Base-by-base conservation (phyloP, 2,329 filamentous ascomycete species). In the Hirsutella minnesotensis region DNA sequence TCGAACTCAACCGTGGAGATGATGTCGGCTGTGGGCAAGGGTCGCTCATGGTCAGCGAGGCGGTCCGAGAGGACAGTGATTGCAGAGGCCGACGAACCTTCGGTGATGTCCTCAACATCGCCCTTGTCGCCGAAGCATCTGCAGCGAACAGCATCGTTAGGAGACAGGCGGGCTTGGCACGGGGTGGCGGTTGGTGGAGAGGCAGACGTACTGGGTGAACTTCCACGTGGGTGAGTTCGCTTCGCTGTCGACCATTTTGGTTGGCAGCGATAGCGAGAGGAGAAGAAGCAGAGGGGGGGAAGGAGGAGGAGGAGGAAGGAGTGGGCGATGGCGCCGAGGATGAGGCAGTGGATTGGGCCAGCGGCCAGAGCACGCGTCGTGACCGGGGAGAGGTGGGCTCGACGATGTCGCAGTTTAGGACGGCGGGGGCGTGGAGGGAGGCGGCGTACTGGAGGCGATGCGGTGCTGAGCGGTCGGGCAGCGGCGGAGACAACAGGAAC, bases 71-170 rank as follows among this genome's bases (percentile, higher is more conserved):
- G 13, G 18, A 38, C 35, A 19, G 9, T 16, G 24, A 33, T 19
- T 42, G 27, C 27, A 36, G 12, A 29, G 39, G 36, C 40, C 34
- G 49, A 50, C 66, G 56, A 72, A 89, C 86, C 86, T 82, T 95
- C 89, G 67, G 89, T 95, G 64, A 95, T 95, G 65, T 95, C 89
- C 67, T 96, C 92, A 53, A 98, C 90, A 71, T 98, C 92, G 56
- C 92, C 92, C 71, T 98, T 98, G 72, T 98, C 92, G 67, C 92
- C 92, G 69, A 98, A 98, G 73, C 92, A 96, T 73, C 90, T 96
- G 58, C 46, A 45, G 35, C 49, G 44, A 22, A 30, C 27, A 44
- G 38, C 22, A 49, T 57, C 50, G 60, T 49, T 34, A 42, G 34
- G 20, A 10, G 34, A 16, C 10, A 18, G 10, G 19, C 10, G 15